Base-by-base conservation (phyloP, 495 filamentous ascomycete genomes). In the Penicillium dipodomyicola region DNA sequence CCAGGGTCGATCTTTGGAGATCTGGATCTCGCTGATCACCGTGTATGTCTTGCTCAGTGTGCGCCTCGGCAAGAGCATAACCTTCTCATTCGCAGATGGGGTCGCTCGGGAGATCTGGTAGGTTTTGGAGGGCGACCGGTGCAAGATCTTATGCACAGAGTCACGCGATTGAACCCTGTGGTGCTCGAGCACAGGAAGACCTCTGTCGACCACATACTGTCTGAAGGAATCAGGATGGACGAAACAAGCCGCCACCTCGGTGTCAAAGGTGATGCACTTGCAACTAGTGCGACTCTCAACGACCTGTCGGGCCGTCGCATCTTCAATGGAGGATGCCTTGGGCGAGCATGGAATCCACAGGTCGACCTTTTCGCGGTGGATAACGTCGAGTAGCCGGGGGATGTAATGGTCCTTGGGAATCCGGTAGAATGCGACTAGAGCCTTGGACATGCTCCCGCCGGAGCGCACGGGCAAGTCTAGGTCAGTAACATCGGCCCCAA, bases 301-400 rank as follows among this genome's bases (percentile, higher is more conserved):
- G 2, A 73, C 70, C 46, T 86, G 78, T 59, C 84, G 85, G 3
- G 86, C 86, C 20, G 78, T 64, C 0, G 80, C 87, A 67, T 91
- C 87, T 61, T 87, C 82, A 8, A 85, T 59, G 5, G 81, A 80
- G 2, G 75, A 78, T 15, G 78, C 75, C 8, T 83, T 81, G 9
- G 80, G 81, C 0, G 87, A 88, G 60, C 86, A 90, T 41, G 80
- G 83, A 14, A 92, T 80, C 89, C 89, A 93, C 0, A 92, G 60
- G 52, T 90, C 83, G 17, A 89, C 78, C 0, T 79, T 77, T 52
- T 92, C 86, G 8, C 74, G 67, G 27, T 78, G 67, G 32, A 91
- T 73, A 15, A 90, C 77, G 15, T 81, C 61, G 7, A 86, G 59
- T 8, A 92, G 66, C 7, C 66, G 66, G 2, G 77, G 67, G 44